phyloP scores from a whole-genome alignment of 352 stramenopile species.

The Pythium grandisporangium region DNA sequence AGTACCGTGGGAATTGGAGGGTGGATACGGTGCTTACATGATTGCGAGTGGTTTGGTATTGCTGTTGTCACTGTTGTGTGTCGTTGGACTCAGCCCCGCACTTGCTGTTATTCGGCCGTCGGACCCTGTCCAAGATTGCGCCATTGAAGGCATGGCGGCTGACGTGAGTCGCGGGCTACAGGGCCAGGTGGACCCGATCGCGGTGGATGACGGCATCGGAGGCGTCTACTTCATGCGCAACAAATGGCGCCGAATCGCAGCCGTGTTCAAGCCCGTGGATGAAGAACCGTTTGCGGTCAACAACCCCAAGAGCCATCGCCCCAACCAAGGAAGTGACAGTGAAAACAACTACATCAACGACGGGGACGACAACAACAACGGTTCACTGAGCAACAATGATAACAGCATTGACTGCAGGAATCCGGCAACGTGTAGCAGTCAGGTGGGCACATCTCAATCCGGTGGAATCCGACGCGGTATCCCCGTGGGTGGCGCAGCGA shows the following conservation, averaged over 20 bases:
- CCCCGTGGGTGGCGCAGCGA: conserved; percentile 23
- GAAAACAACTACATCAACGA: background rate
- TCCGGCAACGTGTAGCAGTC: no score
- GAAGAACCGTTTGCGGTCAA: conserved; percentile 56
- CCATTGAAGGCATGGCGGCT: conserved; percentile 6
- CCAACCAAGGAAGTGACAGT: background rate
- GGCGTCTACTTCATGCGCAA: conserved; percentile 54
- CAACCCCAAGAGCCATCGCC: conserved; percentile 39
- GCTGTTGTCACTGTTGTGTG: background rate
- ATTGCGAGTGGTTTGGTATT: no score
- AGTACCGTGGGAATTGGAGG: no score
- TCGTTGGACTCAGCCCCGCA: background rate
- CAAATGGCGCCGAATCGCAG: conserved; percentile 27
- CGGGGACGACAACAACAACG: background rate
- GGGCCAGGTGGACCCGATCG: conserved; percentile 20
- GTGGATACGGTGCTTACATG: no score
- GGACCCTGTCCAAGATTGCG: conserved; percentile 3
- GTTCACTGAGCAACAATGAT: no score
- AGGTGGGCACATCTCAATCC: no score
- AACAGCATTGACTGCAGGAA: no score
- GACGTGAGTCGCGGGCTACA: conserved; percentile 26
- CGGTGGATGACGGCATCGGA: conserved; percentile 50
- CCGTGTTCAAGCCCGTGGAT: conserved; percentile 55
- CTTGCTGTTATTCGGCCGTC: conserved; percentile 1
- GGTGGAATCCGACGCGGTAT: conserved; percentile 47